Base-by-base conservation (phyloP, 441 rosid species). In the Eruca vesicaria region DNA sequence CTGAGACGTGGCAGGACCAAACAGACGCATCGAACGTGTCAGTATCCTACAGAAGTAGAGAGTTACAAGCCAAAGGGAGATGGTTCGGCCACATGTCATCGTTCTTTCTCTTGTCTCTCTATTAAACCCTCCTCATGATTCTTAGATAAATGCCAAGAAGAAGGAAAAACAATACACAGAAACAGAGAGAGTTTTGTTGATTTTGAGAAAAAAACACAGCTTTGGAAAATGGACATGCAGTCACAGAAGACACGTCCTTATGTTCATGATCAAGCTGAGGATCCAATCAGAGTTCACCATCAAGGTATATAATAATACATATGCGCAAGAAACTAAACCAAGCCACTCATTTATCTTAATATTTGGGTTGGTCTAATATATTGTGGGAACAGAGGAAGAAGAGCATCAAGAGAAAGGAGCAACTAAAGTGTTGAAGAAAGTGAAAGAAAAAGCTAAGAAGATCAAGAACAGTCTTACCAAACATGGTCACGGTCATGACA, bases 401-500 rank as follows among this genome's bases (percentile, higher is more conserved):
- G 86, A 85, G 61, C 82, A 86, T 45, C 86, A 81, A 10, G 84
- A 80, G 33, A 94, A 82, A 52, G 89, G 86, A 81, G 82, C 92
- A 4, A 41, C 80, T 32, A 76, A 76, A 53, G 93, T 91, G 68
- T n/a, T 95, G 71, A 86, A 77, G 83, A 91, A 87, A 79, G 92
- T 89, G 74, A 95, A 89, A 63, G 92, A 81, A 3, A 93, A 86
- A 80, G 97, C 98, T 4, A 93, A 77, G 84, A 90, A 88, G 83
- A 81, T 95, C 26, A 95, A 86, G 81, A 85, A 90, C 82, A 82
- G 86, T 4, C 79, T 95, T 11, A 81, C 80, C 4, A 83, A 80
- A 62, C 91, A 92, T 33, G 87, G 86, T 7, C 86, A 83, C 56
- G 88, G 81, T 58, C 83, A 80, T 41, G 50, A 74, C 0, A 81